Conservation (phyloP, 306 rosid species). For the Hippophae gyantsensis region DNA sequence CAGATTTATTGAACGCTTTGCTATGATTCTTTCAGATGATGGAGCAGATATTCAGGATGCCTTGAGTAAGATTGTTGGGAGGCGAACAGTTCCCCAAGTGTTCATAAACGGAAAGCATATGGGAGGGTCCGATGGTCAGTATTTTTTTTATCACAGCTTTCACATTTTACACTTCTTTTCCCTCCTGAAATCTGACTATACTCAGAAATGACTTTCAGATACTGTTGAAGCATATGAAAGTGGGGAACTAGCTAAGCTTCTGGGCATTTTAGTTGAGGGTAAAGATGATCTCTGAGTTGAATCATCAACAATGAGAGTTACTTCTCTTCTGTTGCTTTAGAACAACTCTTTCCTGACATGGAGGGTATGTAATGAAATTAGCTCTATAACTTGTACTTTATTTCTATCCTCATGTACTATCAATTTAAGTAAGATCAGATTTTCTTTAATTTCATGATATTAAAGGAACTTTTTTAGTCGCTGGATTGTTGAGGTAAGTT, state of each 20-base stretch:
- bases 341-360: neutral
- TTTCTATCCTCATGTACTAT: too few relatives aligned
- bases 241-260: constrained; percentile 56
- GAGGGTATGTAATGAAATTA: neutral
- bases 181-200: neutral
- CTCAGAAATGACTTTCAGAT: constrained; percentile 27
- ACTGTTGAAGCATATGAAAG: constrained; percentile 67
- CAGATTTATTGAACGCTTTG: too few relatives aligned
- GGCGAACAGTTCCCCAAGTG: constrained; percentile 92
- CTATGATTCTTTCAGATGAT: constrained; percentile 48
- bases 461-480: too few relatives aligned
- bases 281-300: constrained; percentile 46
- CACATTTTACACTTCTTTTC: neutral
- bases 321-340: too few relatives aligned
- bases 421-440: too few relatives aligned
- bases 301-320: neutral
- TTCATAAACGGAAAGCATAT: constrained; percentile 72
- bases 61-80: constrained; percentile 47
- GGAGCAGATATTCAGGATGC: constrained; percentile 66
- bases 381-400: too few relatives aligned
- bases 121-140: constrained; percentile 86
- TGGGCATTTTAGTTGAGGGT: constrained; percentile 38
- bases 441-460: too few relatives aligned
- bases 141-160: neutral
- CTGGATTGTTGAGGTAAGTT: too few relatives aligned